Conservation (phyloP, 805 yeast genomes). For the Wilhelminamyces savonicus region DNA sequence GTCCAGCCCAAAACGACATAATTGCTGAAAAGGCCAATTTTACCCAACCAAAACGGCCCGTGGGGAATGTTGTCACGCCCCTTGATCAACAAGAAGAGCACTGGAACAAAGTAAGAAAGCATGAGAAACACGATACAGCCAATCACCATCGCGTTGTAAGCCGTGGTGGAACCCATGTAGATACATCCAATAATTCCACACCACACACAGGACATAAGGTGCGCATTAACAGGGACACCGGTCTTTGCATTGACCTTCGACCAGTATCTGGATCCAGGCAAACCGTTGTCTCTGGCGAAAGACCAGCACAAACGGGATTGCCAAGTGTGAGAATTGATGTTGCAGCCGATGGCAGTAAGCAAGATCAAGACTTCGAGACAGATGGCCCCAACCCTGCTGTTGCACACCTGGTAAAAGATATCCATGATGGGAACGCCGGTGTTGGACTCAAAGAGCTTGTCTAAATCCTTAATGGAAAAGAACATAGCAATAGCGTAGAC, state of each 20-base stretch:
- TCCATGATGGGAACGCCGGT: conserved; percentile 63
- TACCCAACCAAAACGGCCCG: conserved; percentile 67
- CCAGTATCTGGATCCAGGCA: conserved; percentile 50
- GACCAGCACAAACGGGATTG: conserved; percentile 66
- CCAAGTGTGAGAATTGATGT: conserved; percentile 61
- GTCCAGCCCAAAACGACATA: conserved; percentile 52
- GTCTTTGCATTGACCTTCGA: conserved; percentile 39
- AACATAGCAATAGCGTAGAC: conserved; percentile 51
- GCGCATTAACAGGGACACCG: conserved; percentile 57
- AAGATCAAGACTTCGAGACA: conserved; percentile 44
- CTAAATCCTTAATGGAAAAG: conserved; percentile 50
- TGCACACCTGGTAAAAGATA: conserved; percentile 53
- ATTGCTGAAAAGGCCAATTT: conserved; percentile 46
- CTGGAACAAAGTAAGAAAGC: conserved; percentile 54
- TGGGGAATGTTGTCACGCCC: conserved; percentile 49
- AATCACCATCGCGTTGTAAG: conserved; percentile 58
- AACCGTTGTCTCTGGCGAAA: conserved; percentile 59
- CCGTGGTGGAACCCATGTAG: conserved; percentile 60
- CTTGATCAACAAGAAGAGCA: conserved; percentile 37
- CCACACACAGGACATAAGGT: conserved; percentile 46
- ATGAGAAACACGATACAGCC: conserved; percentile 56
- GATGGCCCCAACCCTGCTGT: conserved; percentile 48
- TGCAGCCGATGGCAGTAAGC: conserved; percentile 52
- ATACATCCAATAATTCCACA: conserved; percentile 53
- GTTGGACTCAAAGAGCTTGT: conserved; percentile 38